Conservation (phyloP, 345 rosid species). For the Salix purpurea region DNA sequence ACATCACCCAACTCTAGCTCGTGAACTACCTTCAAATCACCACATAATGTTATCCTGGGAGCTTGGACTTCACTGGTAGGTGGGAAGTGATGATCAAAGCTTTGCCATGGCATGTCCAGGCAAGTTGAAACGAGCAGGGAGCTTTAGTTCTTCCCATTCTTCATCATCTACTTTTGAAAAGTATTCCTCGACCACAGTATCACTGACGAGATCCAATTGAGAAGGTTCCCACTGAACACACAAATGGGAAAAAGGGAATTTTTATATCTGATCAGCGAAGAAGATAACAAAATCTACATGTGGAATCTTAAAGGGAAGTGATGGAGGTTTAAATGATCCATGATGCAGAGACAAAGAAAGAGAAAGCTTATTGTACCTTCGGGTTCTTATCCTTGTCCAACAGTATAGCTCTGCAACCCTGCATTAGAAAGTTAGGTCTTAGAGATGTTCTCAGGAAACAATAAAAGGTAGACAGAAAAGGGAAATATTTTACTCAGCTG, state of each 20-base stretch:
- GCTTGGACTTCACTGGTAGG: too few species aligned
- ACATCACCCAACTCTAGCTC: too few species aligned
- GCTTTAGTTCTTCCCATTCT: conserved; percentile 68
- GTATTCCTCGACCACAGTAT: conserved; percentile 54
- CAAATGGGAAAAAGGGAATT: neutral
- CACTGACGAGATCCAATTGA: conserved; percentile 51
- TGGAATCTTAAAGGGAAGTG: neutral
- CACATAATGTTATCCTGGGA: too few species aligned
- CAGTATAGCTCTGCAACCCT: conserved; percentile 95
- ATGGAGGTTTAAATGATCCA: neutral
- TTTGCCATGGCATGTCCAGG: conserved; percentile 53
- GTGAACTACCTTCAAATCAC: too few species aligned
- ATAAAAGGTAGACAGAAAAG: neutral
- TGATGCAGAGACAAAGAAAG: neutral
- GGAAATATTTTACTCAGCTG: neutral
- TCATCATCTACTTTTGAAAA: conserved; percentile 51
- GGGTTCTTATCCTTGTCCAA: conserved; percentile 82
- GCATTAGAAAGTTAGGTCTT: conserved; percentile 13
- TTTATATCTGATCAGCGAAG: too few species aligned
- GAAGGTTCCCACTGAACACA: conserved; percentile 71
- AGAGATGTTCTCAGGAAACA: neutral
- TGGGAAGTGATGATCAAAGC: conserved; percentile 34
- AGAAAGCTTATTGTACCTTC: conserved; percentile 40
- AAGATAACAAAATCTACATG: neutral
- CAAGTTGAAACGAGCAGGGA: conserved; percentile 52